Evolutionary conservation across 2,329 filamentous ascomycete genomes (phyloP).

Genomic region (Diatrype stigma): DNA sequence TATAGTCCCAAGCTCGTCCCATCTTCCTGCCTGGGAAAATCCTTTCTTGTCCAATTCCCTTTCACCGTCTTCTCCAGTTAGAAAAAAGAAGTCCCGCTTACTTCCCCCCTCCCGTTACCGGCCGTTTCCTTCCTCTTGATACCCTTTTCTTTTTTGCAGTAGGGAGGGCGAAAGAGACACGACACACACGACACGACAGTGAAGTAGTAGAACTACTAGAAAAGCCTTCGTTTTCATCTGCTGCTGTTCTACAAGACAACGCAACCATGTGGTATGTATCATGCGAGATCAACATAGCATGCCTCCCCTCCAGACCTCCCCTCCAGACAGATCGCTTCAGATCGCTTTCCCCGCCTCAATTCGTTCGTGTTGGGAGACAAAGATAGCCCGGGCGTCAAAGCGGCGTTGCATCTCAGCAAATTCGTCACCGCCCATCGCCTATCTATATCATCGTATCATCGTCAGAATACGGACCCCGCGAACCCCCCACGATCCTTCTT

Average conservation of each 20-base stretch:
- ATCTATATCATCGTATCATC: background rate
- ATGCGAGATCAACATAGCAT: constrained; percentile 10
- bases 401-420: background rate
- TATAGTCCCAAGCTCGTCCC: background rate
- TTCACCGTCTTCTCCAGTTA: background rate
- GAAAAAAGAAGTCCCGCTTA: background rate
- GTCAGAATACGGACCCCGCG: too few relatives aligned
- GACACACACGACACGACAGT: background rate
- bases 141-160: constrained; percentile 1
- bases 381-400: background rate
- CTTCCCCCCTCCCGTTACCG: background rate
- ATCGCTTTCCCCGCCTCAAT: background rate
- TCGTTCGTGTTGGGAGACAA: background rate
- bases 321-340: too few relatives aligned
- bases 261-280: constrained; percentile 30
- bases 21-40: background rate
- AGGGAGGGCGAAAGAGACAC: background rate
- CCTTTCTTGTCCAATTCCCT: constrained; percentile 1
- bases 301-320: background rate
- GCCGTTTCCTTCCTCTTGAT: constrained; percentile 4
- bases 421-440: background rate
- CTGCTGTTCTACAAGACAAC: constrained; percentile 2
- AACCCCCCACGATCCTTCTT: too few relatives aligned
- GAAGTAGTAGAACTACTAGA: background rate
- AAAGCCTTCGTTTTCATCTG: background rate